phyloP scores from a whole-genome alignment of 768 basidiomycete species.

The Hygrocybe coccinea region DNA sequence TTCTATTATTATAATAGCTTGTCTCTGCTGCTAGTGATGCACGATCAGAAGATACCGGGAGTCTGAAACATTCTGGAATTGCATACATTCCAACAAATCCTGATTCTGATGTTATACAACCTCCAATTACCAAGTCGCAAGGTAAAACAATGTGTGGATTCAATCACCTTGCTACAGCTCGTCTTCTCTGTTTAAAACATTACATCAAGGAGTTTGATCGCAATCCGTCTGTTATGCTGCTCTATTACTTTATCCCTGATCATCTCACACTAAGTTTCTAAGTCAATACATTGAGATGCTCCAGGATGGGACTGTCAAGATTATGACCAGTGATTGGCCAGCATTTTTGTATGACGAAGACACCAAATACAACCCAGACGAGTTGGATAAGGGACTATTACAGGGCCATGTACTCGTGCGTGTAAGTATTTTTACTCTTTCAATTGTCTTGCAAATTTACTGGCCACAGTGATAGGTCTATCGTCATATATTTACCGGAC shows the following conservation, averaged over 20 bases:
- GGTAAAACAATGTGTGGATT: not conserved
- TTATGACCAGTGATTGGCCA: not conserved
- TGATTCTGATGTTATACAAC: not conserved
- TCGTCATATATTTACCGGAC: constrained; percentile 7
- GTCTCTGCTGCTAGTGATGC: not conserved
- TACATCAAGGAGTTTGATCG: not conserved
- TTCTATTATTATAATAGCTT: not conserved
- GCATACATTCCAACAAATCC: not conserved
- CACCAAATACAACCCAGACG: not conserved
- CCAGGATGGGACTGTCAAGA: constrained; percentile 1
- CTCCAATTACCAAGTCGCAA: not conserved
- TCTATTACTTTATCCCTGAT: not conserved
- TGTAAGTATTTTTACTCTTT: not conserved
- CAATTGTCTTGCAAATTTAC: not conserved
- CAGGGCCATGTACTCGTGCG: constrained; percentile 2
- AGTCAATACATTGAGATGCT: not conserved
- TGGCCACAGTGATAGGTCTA: not conserved
- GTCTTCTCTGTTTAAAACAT: not conserved
- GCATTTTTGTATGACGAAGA: constrained; percentile 9
- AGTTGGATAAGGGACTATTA: constrained; percentile 2
- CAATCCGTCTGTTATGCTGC: constrained; percentile 1
- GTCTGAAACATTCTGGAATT: not conserved
- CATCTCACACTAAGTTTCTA: too few species aligned
- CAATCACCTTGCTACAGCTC: constrained; percentile 1
- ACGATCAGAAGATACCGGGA: not conserved